Evolutionary conservation across 2,329 filamentous ascomycete genomes (phyloP), one percentile per base, ranked within the genome.

Genomic region (Coniochaeta prunicola): DNA sequence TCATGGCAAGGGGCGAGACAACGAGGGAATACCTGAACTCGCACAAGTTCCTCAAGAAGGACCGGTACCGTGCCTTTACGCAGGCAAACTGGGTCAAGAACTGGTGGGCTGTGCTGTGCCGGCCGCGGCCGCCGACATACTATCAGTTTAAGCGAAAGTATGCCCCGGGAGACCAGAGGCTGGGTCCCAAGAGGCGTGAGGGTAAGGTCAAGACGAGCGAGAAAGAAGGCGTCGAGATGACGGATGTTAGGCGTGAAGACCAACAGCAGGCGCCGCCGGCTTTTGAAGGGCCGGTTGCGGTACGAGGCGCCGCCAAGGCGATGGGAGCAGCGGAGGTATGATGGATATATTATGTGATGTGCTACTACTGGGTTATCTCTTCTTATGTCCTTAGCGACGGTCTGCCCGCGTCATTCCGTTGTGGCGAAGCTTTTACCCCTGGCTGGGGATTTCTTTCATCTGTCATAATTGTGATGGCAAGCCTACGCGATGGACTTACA

Each of bases 21-120:
- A 99, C 94, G 0, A 83, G 94, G 65, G 94, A 99, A 74, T 97
- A 96, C 71, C 85, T 99, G 64, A 96, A 96, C 74, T 92, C 90
- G 4, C 91, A 96, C 74, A 97, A 97, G 73, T 97, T 99, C 71
- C 78, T 88, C 63, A 96, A 94, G 75, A 88, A 89, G 66, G 93
- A 99, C 71, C 86, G 94, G 13, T 96, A 96, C 73, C 82, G 92
- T 48, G 91, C 94, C 1, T 99, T 96, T 67, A 92, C 86, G 1
- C 92, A 96, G 68, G 87, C 86, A 36, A 88, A 78, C 64, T 77
- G 88, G 54, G 73, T 89, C 67, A 87, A 82, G 67, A 99, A 99
- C 73, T 92, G 90, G 82, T 73, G 90, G 38, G 82, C 87, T 8
- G 92, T 97, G 13, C 78, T 97, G 56, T 88, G 87, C 65, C 86